Conservation (phyloP, 108 stramenopile genomes). For the Nitzschia inconspicua region DNA sequence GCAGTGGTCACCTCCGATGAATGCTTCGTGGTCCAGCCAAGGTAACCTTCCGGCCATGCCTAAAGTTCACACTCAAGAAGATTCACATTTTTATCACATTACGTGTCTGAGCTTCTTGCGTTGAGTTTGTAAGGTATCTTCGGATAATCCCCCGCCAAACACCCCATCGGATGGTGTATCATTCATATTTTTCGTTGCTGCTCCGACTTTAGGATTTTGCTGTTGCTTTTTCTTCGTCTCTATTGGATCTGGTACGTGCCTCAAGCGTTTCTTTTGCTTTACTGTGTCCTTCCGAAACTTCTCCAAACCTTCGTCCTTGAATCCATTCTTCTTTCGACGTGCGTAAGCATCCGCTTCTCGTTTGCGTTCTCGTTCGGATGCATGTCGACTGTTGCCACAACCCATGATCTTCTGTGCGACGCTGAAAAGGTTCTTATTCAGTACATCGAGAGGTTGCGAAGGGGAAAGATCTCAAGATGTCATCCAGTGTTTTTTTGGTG, state of each 20-base stretch:
- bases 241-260: not conserved
- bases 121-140: not conserved
- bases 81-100: too few relatives aligned
- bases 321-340: not conserved
- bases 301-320: not conserved
- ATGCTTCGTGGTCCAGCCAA: too few relatives aligned
- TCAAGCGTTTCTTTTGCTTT: not conserved
- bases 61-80: too few relatives aligned
- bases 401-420: too few relatives aligned
- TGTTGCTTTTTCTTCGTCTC: not conserved
- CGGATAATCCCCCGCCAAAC: not conserved
- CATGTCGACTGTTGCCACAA: too few relatives aligned
- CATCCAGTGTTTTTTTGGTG: too few relatives aligned
- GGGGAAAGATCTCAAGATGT: constrained; percentile 74
- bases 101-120: not conserved
- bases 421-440: too few relatives aligned
- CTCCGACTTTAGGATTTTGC: not conserved
- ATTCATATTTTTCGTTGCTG: too few relatives aligned
- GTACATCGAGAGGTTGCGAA: constrained; percentile 65
- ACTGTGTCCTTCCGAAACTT: not conserved
- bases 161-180: too few relatives aligned
- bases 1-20: too few relatives aligned
- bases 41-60: too few relatives aligned
- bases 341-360: not conserved
- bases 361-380: too few relatives aligned